Percentiles rank a stretch among this genome's conserved stretches.
These are phyloP conservation scores for Phanerochaete sordida DNA, from an alignment of 768 basidiomycete genomes.

Conservation along the genomic window DNA sequence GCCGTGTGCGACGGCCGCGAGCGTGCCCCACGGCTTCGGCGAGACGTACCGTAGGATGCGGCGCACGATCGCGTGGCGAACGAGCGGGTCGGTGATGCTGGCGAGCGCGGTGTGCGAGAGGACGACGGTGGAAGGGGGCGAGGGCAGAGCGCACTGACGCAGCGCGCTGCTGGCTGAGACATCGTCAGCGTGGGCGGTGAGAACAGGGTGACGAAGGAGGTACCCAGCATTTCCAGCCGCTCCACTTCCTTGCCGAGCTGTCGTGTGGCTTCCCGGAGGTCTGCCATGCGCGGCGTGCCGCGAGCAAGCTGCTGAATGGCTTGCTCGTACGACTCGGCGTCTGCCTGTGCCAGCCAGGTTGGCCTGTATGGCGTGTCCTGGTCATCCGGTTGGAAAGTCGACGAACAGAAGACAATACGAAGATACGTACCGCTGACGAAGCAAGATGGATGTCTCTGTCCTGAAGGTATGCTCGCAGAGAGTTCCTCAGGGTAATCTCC, in stretches of 20 bases:
- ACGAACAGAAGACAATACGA: neutral
- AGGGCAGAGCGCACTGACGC: conserved; percentile 10
- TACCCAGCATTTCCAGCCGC: conserved; percentile 6
- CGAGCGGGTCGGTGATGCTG: conserved; percentile 12
- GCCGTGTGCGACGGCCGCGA: conserved; percentile 63
- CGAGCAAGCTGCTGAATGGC: neutral
- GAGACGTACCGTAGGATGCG: conserved; percentile 66
- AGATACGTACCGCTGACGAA: neutral
- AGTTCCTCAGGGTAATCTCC: conserved; percentile 66
- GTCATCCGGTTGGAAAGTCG: neutral
- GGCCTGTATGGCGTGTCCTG: neutral
- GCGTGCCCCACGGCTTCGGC: conserved; percentile 72
- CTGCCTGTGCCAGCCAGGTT: neutral
- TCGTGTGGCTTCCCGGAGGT: neutral
- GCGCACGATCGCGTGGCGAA: conserved; percentile 26
- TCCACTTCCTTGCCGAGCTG: neutral
- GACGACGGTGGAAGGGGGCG: conserved; percentile 27
- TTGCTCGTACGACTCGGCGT: neutral
- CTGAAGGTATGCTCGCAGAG: conserved; percentile 50
- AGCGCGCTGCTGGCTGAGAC: conserved; percentile 21
- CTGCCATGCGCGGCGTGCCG: neutral
- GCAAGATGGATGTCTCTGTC: conserved; percentile 11
- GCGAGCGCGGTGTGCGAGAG: conserved; percentile 16
- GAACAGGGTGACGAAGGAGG: neutral
- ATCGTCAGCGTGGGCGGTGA: no score